Base-by-base conservation (phyloP, 2,329 filamentous ascomycete species). In the Xylariales sp. region DNA sequence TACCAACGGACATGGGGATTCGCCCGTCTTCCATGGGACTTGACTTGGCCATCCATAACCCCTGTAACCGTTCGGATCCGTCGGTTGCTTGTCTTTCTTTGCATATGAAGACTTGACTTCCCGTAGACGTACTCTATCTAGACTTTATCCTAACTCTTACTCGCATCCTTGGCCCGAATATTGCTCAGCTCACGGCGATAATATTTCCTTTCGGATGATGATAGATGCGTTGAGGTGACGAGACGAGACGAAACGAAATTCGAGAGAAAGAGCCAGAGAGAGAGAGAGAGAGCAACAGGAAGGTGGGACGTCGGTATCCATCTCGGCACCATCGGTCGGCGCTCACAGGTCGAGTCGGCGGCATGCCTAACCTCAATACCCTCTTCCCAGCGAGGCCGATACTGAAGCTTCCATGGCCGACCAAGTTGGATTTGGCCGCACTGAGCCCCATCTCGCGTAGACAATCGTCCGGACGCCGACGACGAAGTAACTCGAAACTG, bases 381-480 rank as follows among this genome's bases (percentile, higher is more conserved):
- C 12, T 45, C 12, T 34, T 45, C 24, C 40, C 40, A 28, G 29
- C 44, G 28, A 42, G 27, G 15, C 35, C 41, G 19, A 37, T 28
- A 10, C 32, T 43, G 15, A 36, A 46, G n/a, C 31, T 44, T 22
- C 19, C 25, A 14, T 46, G 40, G 44, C 44, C 44, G 10, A 34
- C 27, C n/a, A 39, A 33, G 24, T 32, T 41, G 14, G 24, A 44
- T 18, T 19, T 44, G 11, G 12, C 41, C 15, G 24, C 36, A 9
- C 32, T 43, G 32, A 32, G 32, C 27, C 31, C 42, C 9, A 29
- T 37, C 3, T 9, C 36, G 10, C 14, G 19, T 10, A 21, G 31
- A 14, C n/a, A 25, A 11, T 20, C 20, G 10, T 18, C 16, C 15
- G 36, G 33, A 21, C n/a, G n/a, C n/a, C 44, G 44, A 16, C 32